Evolutionary conservation across 177 flowering plant species (phyloP), one percentile per base, ranked within the genome.

Genomic region (Vitis hybrid): DNA sequence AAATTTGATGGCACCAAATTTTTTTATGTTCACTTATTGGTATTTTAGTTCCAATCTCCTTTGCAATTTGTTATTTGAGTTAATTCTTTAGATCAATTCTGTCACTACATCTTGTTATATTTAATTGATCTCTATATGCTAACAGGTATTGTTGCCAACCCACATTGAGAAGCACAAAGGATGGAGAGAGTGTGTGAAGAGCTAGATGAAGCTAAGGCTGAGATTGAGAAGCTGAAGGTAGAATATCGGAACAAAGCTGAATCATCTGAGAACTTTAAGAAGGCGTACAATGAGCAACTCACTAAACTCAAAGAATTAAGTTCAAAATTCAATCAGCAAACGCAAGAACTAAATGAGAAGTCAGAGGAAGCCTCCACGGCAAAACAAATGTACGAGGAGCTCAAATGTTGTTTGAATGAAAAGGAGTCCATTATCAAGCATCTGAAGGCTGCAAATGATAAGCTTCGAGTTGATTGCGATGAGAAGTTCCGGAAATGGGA

Each of bases 181-280:
- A 85, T 87, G 90, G 93, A 85, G 4, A 75, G 56, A 68, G 71
- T 86, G 3, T 77, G 65, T 60, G 87, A 81, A 83, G 93, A 89
- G 77, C 80, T 91, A n/a, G 93, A 88, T 73, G 92, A 87, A 68
- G 77, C 80, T 26, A 89, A 86, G 80, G 80, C 78, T 49, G 90
- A 80, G 71, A 77, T 82, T 79, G 89, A 83, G 73, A 89, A 77
- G 86, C 88, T 93, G 51, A 86, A 68, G 67, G 82, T 74, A 33
- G 89, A 88, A 45, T 75, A 62, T 60, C 74, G 64, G 55, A 67
- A 50, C 51, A 86, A 88, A 77, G 62, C 80, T 20, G 87, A 82
- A 66, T 60, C 77, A 19, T 74, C 69, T 2, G 88, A 85, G 74
- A 84, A 72, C 64, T 80, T 91, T 78, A 87, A 76, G 69, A 86